Percentiles rank a stretch among this genome's conserved stretches.
phyloP scores from a whole-genome alignment of 2,329 filamentous ascomycete species.

The Ceratocystis harringtonii region DNA sequence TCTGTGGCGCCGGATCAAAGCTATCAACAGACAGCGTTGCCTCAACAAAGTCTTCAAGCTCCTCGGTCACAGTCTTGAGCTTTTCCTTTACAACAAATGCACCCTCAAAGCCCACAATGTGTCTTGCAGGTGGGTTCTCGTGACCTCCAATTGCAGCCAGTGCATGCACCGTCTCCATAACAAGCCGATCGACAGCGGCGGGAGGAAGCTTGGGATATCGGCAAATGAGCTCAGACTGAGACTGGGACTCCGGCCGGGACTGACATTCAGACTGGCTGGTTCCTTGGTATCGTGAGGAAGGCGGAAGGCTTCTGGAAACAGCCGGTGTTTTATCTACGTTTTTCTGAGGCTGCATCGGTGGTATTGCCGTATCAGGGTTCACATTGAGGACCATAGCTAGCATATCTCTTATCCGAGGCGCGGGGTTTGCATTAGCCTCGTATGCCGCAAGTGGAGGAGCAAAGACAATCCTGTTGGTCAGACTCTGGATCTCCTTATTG shows the following conservation, averaged over 20 bases:
- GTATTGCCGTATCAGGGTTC: slow-evolving; percentile 48
- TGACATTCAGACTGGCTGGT: not conserved
- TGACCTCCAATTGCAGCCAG: slow-evolving; percentile 85
- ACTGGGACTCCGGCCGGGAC: not conserved
- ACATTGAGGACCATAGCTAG: slow-evolving; percentile 64
- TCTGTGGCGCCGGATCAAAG: not conserved
- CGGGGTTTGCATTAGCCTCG: slow-evolving; percentile 48
- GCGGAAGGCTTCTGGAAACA: not conserved
- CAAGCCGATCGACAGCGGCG: slow-evolving; percentile 54
- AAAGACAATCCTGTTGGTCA: slow-evolving; percentile 77
- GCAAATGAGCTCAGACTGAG: slow-evolving; percentile 34
- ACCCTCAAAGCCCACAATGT: slow-evolving; percentile 86
- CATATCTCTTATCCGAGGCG: slow-evolving; percentile 71
- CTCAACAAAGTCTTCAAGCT: slow-evolving; percentile 90
- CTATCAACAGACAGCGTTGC: slow-evolving; percentile 70
- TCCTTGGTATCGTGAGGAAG: not conserved
- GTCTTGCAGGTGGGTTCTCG: slow-evolving; percentile 84
- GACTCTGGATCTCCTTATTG: slow-evolving; percentile 76
- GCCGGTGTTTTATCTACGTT: slow-evolving; percentile 2
- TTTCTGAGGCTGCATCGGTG: slow-evolving; percentile 21
- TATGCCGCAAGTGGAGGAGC: slow-evolving; percentile 58
- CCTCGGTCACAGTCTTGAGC: slow-evolving; percentile 87
- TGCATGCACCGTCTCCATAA: slow-evolving; percentile 81
- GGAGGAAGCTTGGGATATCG: slow-evolving; percentile 61
- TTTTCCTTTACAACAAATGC: slow-evolving; percentile 86